These are phyloP conservation scores for Cerioporus squamosus DNA, from an alignment of 1,284 basidiomycete species.

Conservation along the genomic window DNA sequence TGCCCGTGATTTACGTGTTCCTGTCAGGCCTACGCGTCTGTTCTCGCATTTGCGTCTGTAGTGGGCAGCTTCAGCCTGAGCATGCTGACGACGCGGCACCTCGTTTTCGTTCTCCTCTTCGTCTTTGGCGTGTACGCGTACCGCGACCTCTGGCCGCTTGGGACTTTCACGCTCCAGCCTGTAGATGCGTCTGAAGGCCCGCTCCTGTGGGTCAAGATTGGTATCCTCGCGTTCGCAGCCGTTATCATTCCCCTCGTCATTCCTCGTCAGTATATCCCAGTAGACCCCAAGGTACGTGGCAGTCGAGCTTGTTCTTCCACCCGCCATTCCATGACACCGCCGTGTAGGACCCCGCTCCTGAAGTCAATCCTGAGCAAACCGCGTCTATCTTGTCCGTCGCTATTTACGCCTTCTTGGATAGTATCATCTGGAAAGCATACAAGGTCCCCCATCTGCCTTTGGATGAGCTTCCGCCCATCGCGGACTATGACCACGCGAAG, in stretches of 20 bases:
- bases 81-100: constrained; percentile 19
- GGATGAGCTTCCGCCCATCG: constrained; percentile 44
- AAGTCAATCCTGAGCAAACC: constrained; percentile 69
- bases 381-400: constrained; percentile 59
- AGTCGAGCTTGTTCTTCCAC: background rate
- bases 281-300: constrained; percentile 44
- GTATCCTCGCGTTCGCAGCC: constrained; percentile 43
- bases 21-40: constrained; percentile 29
- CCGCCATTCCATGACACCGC: constrained; percentile 9
- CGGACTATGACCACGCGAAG: constrained; percentile 49
- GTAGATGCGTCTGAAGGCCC: constrained; percentile 40
- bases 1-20: constrained; percentile 33
- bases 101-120: constrained; percentile 20
- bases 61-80: constrained; percentile 12
- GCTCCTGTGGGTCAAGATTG: constrained; percentile 36
- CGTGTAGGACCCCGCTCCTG: constrained; percentile 44
- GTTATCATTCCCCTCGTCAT: constrained; percentile 47
- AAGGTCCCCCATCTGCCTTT: constrained; percentile 29
- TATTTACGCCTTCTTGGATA: constrained; percentile 59
- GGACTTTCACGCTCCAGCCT: constrained; percentile 50
- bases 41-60: constrained; percentile 27
- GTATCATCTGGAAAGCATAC: constrained; percentile 33
- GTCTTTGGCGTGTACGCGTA: constrained; percentile 47
- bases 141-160: constrained; percentile 68
- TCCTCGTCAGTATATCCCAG: constrained; percentile 47